These are phyloP conservation scores for Pleurotus platypus DNA, from an alignment of 768 basidiomycete species.

Conservation along the genomic window DNA sequence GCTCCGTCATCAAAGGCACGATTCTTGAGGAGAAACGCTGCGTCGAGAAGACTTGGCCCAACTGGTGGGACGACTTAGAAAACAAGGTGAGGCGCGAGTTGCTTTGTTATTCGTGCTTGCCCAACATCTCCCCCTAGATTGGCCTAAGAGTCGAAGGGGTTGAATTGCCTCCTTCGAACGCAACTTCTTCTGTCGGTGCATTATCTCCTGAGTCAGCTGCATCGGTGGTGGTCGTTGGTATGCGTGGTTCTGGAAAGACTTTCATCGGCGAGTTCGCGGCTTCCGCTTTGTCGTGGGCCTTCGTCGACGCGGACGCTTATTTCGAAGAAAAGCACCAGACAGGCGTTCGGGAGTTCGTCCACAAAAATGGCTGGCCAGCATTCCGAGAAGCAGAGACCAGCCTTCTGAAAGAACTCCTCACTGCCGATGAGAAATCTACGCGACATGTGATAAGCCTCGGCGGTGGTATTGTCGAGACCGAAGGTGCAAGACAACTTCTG, in stretches of 20 bases:
- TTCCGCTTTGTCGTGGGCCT: constrained; percentile 62
- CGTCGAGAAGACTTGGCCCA: constrained; percentile 99
- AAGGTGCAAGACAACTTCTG: constrained; percentile 68
- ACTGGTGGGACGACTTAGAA: constrained; percentile 98
- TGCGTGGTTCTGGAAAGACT: constrained; percentile 97
- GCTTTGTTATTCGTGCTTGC: not conserved
- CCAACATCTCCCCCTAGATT: constrained; percentile 50
- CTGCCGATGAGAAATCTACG: constrained; percentile 37
- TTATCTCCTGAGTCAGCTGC: constrained; percentile 33
- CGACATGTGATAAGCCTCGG: constrained; percentile 85
- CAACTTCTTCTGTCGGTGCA: constrained; percentile 39
- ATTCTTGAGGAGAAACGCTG: constrained; percentile 94
- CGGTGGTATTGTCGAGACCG: constrained; percentile 90
- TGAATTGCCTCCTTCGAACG: constrained; percentile 49
- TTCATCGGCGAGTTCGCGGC: constrained; percentile 82
- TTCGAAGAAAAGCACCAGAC: constrained; percentile 64
- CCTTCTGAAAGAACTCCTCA: constrained; percentile 66
- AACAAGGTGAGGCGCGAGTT: constrained; percentile 66
- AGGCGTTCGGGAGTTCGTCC: constrained; percentile 73
- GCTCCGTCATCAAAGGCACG: constrained; percentile 67
- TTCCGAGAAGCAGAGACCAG: constrained; percentile 82
- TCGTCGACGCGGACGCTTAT: constrained; percentile 79
- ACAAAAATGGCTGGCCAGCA: constrained; percentile 80
- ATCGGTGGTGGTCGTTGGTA: constrained; percentile 82
- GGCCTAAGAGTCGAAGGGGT: constrained; percentile 86